Evolutionary conservation across 139 green algal species (phyloP).

Genomic region (Chlorella vulgaris): DNA sequence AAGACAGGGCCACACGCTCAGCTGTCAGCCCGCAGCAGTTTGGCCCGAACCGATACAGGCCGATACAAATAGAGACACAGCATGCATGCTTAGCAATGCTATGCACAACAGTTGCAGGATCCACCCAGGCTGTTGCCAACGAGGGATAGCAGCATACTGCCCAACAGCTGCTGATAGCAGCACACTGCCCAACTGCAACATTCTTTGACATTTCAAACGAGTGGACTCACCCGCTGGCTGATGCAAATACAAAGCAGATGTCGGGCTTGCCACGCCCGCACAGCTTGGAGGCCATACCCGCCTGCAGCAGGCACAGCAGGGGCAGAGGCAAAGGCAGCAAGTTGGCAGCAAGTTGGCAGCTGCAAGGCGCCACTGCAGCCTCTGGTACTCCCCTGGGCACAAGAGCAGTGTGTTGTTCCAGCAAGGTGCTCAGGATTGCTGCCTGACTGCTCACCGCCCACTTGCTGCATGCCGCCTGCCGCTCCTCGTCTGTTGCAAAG

Average conservation of each 20-base stretch:
- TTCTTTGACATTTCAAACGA: neutral
- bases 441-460: slow-evolving; percentile 19
- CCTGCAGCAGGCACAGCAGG: neutral
- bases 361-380: too few relatives aligned
- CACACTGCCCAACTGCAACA: too few relatives aligned
- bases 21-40: too few relatives aligned
- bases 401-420: neutral
- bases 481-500: neutral
- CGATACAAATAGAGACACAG: too few relatives aligned
- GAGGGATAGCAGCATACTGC: too few relatives aligned
- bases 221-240: neutral
- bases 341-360: too few relatives aligned
- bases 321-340: neutral
- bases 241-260: slow-evolving; percentile 30
- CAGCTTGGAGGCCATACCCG: neutral
- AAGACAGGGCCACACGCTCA: neutral
- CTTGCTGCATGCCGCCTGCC: neutral
- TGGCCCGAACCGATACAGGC: too few relatives aligned
- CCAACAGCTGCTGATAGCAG: too few relatives aligned
- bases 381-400: too few relatives aligned
- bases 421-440: neutral
- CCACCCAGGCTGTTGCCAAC: too few relatives aligned
- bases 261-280: slow-evolving; percentile 16
- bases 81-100: neutral
- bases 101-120: neutral